Conservation (phyloP, 2,329 filamentous ascomycete genomes). For the Metarhizium brunneum region DNA sequence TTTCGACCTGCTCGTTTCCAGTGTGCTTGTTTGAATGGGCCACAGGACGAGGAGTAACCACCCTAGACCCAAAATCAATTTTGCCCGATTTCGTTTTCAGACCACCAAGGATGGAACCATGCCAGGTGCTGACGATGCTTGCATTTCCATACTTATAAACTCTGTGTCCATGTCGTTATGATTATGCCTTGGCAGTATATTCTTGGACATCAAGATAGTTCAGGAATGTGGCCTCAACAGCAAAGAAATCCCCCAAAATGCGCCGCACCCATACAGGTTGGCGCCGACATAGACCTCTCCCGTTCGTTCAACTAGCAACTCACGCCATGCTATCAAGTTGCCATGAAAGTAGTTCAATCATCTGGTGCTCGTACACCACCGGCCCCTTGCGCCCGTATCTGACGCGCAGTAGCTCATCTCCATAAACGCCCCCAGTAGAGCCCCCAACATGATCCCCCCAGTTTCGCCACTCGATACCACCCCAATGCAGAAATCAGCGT, state of each 20-base stretch:
- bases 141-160: no score
- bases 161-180: no score
- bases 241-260: no score
- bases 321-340: no score
- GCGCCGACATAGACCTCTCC: no score
- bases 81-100: background rate
- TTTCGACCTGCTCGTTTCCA: background rate
- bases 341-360: background rate
- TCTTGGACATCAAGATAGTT: no score
- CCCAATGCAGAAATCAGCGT: background rate
- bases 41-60: background rate
- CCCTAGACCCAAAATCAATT: background rate
- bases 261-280: no score
- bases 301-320: no score
- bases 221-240: no score
- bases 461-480: background rate
- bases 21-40: background rate
- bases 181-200: no score
- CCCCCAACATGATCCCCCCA: background rate
- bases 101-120: background rate
- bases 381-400: background rate
- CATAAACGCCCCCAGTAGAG: background rate
- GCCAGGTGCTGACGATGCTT: no score
- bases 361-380: background rate
- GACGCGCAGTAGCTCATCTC: background rate